Percentiles rank a stretch among this genome's conserved stretches.
These are phyloP conservation scores for Fusarium sp. DNA, from an alignment of 2,329 filamentous ascomycete species.

Conservation along the genomic window DNA sequence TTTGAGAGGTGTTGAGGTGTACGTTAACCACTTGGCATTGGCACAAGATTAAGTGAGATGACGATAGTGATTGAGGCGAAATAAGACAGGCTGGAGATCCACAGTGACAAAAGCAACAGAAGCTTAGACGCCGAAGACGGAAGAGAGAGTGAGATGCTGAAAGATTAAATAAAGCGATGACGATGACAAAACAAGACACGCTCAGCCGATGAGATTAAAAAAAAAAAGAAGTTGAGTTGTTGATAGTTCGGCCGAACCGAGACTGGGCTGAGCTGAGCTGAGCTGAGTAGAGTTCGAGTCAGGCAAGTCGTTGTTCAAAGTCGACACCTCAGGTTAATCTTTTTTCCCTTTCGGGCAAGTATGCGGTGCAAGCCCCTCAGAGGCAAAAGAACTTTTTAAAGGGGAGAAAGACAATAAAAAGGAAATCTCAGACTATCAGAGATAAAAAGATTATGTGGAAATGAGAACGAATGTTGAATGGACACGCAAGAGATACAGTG, in stretches of 20 bases:
- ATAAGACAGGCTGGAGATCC: conserved; percentile 6
- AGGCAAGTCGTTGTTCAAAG: conserved; percentile 22
- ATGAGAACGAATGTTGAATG: conserved; percentile 7
- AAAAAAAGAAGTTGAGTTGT: conserved; percentile 11
- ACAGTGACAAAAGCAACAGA: conserved; percentile 14
- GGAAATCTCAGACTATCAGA: neutral
- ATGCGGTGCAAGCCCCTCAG: conserved; percentile 11
- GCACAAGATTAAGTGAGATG: conserved; percentile 13
- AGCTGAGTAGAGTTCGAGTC: conserved; percentile 12
- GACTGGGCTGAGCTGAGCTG: neutral
- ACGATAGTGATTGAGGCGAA: conserved; percentile 8
- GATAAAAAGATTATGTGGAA: neutral
- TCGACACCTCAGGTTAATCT: conserved; percentile 41
- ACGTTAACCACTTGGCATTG: conserved; percentile 42
- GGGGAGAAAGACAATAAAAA: neutral
- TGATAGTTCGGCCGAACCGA: conserved; percentile 6
- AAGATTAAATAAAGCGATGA: conserved; percentile 13
- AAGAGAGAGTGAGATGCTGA: neutral
- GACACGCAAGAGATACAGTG: conserved; percentile 3
- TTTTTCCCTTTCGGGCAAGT: conserved; percentile 24
- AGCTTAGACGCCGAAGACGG: conserved; percentile 1
- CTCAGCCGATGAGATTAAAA: neutral
- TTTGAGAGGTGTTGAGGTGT: neutral
- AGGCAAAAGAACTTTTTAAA: neutral
- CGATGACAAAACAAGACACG: conserved; percentile 14